Evolutionary conservation across 495 filamentous ascomycete genomes (phyloP), one percentile per base, ranked within the genome.

Genomic region (Chaetomium fimeti): DNA sequence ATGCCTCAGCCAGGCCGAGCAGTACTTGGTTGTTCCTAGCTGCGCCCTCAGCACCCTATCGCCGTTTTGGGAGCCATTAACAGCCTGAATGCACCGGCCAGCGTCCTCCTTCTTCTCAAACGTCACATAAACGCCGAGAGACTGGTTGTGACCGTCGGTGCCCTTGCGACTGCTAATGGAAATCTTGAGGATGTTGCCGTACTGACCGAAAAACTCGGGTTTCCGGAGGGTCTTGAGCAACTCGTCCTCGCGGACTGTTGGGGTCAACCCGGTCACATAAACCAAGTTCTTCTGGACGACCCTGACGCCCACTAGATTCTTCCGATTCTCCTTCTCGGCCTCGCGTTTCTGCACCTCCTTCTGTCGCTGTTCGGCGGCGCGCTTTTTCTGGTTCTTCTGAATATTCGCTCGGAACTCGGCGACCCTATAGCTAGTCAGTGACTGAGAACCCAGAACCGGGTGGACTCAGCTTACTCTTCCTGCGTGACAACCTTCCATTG

Each of bases 221-320:
- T 91, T 91, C 54, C 95, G 88, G 22, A 99, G 81, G 0, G 92
- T 96, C 72, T 89, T 87, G 58, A 97, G 81, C 11, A 98, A 83
- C 65, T 91, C 91, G 71, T 97, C 92, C 74, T 98, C 95, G 42
- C 88, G 88, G 70, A 92, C 92, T 53, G 87, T 90, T 24, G 94
- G 94, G 61, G 89, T 95, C 42, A 99, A 81, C 29, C 94, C 95
- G 25, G 95, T 94, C 64, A 99, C 93, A 72, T 99, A 99, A 65
- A 99, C 95, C 40, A 99, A 84, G 68, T 99, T 99, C 79, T 97
- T 96, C 77, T 98, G 95, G 40, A 97, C 89, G 36, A 99, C 95
- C 49, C 95, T 84, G 47, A 99, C 89, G 52, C 95, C 95, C 40
- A 93, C 89, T 18, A 99, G 81, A 73, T 97, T 95, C 75, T 97